Percentiles rank a stretch among this genome's conserved stretches.
Conservation (phyloP, 306 rosid species). For the Quercus bicolor region DNA sequence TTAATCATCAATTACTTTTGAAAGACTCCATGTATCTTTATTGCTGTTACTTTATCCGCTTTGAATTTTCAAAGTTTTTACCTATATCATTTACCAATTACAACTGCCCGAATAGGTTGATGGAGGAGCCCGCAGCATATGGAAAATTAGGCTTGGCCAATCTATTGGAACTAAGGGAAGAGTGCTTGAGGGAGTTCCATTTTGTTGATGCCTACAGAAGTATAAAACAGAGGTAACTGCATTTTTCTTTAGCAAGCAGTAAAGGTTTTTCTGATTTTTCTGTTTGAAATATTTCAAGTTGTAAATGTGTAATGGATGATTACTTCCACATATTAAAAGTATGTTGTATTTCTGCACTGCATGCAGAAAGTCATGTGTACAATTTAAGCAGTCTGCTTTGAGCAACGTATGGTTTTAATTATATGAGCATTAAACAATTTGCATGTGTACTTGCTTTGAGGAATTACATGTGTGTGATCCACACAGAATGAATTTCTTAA, state of each 20-base stretch:
- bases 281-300: not conserved
- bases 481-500: not conserved
- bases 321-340: not conserved
- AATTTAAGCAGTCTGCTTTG: conserved; percentile 1
- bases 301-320: not conserved
- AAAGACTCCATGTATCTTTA: not conserved
- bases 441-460: conserved; percentile 1
- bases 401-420: conserved; percentile 5
- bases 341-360: not conserved
- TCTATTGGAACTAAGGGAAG: conserved; percentile 96
- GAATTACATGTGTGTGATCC: not conserved
- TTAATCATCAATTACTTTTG: not conserved
- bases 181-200: conserved; percentile 97
- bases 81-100: conserved; percentile 12
- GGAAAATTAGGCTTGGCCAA: conserved; percentile 95
- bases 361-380: not conserved
- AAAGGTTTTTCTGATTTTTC: not conserved
- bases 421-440: not conserved
- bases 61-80: not conserved
- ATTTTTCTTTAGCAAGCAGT: conserved; percentile 13
- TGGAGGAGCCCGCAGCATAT: conserved; percentile 96
- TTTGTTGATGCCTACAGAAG: conserved; percentile 92
- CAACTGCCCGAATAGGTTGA: conserved; percentile 57
- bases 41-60: not conserved
- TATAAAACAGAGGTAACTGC: conserved; percentile 82